These are phyloP conservation scores for Vicia sativa DNA, from an alignment of 306 rosid species.

Conservation along the genomic window DNA sequence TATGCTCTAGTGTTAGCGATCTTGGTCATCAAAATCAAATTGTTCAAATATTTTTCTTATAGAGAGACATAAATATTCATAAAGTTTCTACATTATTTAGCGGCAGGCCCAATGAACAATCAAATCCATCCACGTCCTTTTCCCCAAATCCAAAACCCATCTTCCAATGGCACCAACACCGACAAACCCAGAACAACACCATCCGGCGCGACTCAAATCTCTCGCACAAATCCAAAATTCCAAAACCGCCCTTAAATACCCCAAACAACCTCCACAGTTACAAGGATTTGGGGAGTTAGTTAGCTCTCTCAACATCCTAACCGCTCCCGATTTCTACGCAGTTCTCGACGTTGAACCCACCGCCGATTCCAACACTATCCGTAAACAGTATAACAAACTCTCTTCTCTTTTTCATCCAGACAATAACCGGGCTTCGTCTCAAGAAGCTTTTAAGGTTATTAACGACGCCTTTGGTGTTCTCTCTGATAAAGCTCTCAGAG, in stretches of 20 bases:
- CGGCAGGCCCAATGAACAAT: too few species aligned
- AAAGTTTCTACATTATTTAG: too few species aligned
- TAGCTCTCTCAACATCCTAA: conserved; percentile 67
- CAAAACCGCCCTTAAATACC: conserved; percentile 69
- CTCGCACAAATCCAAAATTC: conserved; percentile 56
- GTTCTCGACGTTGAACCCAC: conserved; percentile 70
- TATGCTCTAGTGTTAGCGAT: too few species aligned
- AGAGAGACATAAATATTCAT: too few species aligned
- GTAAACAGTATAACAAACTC: conserved; percentile 70
- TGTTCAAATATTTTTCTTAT: too few species aligned
- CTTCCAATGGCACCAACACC: conserved; percentile 41
- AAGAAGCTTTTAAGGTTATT: conserved; percentile 78
- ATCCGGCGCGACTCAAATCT: conserved; percentile 54
- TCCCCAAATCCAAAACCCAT: too few species aligned
- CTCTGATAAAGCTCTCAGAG: conserved; percentile 60
- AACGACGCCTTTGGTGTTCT: conserved; percentile 67
- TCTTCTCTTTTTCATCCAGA: conserved; percentile 73
- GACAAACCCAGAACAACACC: conserved; percentile 38
- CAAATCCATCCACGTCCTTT: too few species aligned
- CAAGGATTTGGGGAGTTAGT: conserved; percentile 57
- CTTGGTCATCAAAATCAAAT: too few species aligned
- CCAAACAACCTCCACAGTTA: conserved; percentile 62
- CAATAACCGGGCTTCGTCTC: conserved; percentile 56
- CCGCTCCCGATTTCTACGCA: conserved; percentile 58
- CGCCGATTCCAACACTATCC: conserved; percentile 52